phyloP scores from a whole-genome alignment of 805 yeast genomes.

The Huiozyma naganishii region DNA sequence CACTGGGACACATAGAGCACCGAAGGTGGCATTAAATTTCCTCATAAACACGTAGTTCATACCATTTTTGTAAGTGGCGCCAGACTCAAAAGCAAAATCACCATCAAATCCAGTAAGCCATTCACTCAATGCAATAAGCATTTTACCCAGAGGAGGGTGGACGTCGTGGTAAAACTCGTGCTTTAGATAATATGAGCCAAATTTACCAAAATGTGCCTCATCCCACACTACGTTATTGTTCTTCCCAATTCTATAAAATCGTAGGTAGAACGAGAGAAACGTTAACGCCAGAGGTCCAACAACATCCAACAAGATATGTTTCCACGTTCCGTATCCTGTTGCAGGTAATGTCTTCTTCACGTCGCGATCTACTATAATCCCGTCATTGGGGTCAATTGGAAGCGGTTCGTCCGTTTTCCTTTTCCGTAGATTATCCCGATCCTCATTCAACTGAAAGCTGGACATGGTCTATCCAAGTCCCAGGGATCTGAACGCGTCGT shows the following conservation, averaged over 20 bases:
- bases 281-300: slow-evolving; percentile 49
- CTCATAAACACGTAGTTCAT: slow-evolving; percentile 81
- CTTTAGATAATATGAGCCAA: slow-evolving; percentile 80
- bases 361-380: too few species aligned
- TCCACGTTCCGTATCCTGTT: too few species aligned
- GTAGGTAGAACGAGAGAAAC: slow-evolving; percentile 52
- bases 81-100: slow-evolving; percentile 79
- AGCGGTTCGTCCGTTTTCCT: too few species aligned
- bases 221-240: slow-evolving; percentile 87
- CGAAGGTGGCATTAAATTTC: slow-evolving; percentile 73
- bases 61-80: slow-evolving; percentile 61
- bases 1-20: slow-evolving; percentile 75
- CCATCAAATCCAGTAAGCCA: slow-evolving; percentile 83
- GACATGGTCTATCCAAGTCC: too few species aligned
- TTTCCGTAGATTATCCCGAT: background rate
- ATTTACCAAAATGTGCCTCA: slow-evolving; percentile 95
- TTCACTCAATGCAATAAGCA: slow-evolving; percentile 83
- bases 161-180: slow-evolving; percentile 93
- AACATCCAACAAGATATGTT: background rate
- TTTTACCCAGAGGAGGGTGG: slow-evolving; percentile 94
- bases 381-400: background rate
- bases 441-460: too few species aligned
- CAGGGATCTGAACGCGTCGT: too few species aligned
- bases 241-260: slow-evolving; percentile 65
- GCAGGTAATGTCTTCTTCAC: background rate